Base-by-base conservation (phyloP, 768 basidiomycete genomes). In the Boletus sp. region DNA sequence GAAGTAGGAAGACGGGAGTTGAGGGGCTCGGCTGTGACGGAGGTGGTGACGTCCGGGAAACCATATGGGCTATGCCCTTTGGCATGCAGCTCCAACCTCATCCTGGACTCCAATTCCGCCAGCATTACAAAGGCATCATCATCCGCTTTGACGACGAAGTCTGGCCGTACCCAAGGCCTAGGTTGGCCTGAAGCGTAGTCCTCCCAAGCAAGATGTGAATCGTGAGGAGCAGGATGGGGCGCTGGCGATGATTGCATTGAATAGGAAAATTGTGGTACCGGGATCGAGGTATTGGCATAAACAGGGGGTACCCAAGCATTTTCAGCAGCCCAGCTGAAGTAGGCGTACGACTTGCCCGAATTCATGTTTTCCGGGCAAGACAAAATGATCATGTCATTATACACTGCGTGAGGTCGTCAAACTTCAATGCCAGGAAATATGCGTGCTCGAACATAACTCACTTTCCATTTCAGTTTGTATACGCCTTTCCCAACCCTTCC, bases 91-190 rank as follows among this genome's bases (percentile, higher is more conserved):
- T 90, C 84, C 17, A 93, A 72, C 43, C 95, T 80, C 52, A 98
- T 74, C 29, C 92, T 82, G n/a, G 90, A 82, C 71, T 98, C 95
- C 17, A 98, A 78, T 69, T 98, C 95, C 2, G 90, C 90, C 32
- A 98, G 80, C 83, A 97, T 94, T 48, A 98, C 82, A 63, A 98
- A 96, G 8, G 92, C 84, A 70, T 98, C 95, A 64, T 98, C 95
- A 68, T 98, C 95, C 1, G 88, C 90, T 72, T 98, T 98, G 63
- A 90, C 83, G 39, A 98, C 84, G 64, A 85, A 98, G 68, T 97
- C 93, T 11, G 93, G 95, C 37, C 89, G 80, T 21, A 87, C 87
- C 90, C 92, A 95, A 7, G 82, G 78, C 40, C 69, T 73, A 4
- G 79, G 72, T 29, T 71, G 68, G 17, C 71, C 74, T 0, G 77